Conservation (phyloP, 192 early-diverging fungal species). For the Mortierella hygrophila region DNA sequence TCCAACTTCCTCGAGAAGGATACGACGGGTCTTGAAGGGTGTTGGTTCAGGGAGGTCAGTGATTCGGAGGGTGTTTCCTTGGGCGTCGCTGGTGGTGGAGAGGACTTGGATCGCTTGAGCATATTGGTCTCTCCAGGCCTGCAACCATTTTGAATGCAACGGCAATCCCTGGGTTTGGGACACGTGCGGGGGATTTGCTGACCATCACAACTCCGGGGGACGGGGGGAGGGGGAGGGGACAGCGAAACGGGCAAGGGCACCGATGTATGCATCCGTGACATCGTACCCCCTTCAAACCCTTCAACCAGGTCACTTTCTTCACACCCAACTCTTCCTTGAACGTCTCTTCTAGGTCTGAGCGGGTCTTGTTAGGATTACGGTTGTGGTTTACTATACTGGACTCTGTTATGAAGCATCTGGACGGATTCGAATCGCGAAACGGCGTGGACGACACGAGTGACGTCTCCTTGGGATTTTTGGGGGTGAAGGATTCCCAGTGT, state of each 20-base stretch:
- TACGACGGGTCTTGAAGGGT: conserved; percentile 17
- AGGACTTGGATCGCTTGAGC: conserved; percentile 15
- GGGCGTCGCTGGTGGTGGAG: conserved; percentile 14
- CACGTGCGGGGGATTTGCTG: conserved; percentile 14
- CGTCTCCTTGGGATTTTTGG: conserved; percentile 23
- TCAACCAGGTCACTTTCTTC: conserved; percentile 26
- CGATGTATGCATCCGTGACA: conserved; percentile 23
- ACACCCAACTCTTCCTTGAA: conserved; percentile 19
- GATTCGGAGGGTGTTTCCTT: conserved; percentile 8
- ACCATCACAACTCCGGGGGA: conserved; percentile 28
- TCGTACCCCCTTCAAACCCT: conserved; percentile 30
- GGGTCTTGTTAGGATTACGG: conserved; percentile 27
- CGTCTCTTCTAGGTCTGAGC: conserved; percentile 11
- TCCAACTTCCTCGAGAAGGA: background rate
- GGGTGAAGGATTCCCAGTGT: conserved; percentile 17
- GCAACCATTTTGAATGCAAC: background rate
- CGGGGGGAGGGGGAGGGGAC: too few relatives aligned
- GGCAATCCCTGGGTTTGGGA: background rate
- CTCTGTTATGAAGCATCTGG: conserved; percentile 21
- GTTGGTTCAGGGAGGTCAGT: conserved; percentile 23
- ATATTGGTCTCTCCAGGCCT: conserved; percentile 22
- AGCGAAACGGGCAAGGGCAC: conserved; percentile 20
- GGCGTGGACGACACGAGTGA: conserved; percentile 22
- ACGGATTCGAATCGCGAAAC: conserved; percentile 17
- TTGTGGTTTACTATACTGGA: conserved; percentile 31